phyloP scores from a whole-genome alignment of 495 filamentous ascomycete genomes.

The Hypoxylon crocopeplum region DNA sequence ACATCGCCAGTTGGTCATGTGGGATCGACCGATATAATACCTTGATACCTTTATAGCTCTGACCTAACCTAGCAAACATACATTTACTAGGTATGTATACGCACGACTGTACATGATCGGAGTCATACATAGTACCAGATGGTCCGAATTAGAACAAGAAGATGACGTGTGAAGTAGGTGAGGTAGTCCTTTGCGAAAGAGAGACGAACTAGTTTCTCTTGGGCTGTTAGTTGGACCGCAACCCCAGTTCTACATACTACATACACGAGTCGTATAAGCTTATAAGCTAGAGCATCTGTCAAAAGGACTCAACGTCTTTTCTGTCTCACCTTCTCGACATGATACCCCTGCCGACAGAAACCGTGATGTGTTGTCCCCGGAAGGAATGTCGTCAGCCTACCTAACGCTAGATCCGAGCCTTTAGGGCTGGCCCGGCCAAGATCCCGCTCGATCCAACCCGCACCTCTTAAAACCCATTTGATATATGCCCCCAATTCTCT shows the following conservation, averaged over 20 bases:
- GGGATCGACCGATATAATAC: slow-evolving; percentile 4
- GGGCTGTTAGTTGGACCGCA: no score
- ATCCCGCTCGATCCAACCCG: slow-evolving; percentile 32
- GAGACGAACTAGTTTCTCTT: slow-evolving; percentile 25
- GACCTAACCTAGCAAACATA: background rate
- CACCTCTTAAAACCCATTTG: slow-evolving; percentile 11
- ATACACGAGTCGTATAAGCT: slow-evolving; percentile 8
- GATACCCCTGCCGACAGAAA: slow-evolving; percentile 5
- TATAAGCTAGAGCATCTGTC: slow-evolving; percentile 10
- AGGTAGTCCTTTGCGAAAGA: background rate
- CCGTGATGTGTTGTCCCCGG: slow-evolving; percentile 30
- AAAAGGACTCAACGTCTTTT: background rate
- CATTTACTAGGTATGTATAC: no score
- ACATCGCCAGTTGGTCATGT: slow-evolving; percentile 35
- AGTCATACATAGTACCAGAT: slow-evolving; percentile 26
- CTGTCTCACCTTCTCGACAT: background rate
- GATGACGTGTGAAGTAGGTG: slow-evolving; percentile 23
- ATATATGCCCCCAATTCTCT: slow-evolving; percentile 13
- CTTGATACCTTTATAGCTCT: background rate
- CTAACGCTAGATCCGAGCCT: slow-evolving; percentile 31
- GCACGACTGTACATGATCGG: slow-evolving; percentile 15
- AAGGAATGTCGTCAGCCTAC: slow-evolving; percentile 33
- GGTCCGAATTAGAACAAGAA: slow-evolving; percentile 8
- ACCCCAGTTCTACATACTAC: no score
- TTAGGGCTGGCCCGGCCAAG: slow-evolving; percentile 37